Conservation (phyloP, 2,329 filamentous ascomycete species). For the Colletotrichum tropicicola region DNA sequence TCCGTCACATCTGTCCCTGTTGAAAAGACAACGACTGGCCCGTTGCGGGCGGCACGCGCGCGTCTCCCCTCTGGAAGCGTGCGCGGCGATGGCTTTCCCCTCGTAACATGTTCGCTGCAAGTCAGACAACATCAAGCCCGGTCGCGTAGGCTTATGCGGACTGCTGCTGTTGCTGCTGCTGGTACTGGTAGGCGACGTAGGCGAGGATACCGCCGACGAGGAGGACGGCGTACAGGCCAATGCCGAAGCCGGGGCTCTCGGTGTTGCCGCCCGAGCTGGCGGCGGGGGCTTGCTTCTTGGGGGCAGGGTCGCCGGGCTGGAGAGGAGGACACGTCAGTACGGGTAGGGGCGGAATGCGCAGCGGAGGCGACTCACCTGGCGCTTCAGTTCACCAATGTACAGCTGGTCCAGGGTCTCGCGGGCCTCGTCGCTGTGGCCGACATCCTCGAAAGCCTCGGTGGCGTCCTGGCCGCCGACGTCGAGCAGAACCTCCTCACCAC, state of each 20-base stretch:
- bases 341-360: background rate
- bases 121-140: background rate
- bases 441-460: conserved; percentile 98
- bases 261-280: conserved; percentile 57
- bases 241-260: conserved; percentile 68
- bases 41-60: background rate
- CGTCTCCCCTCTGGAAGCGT: background rate
- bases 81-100: background rate
- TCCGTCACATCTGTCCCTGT: background rate
- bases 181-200: conserved; percentile 87
- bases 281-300: conserved; percentile 66
- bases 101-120: background rate
- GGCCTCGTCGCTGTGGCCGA: conserved; percentile 98
- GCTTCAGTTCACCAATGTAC: conserved; percentile 80
- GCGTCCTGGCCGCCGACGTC: conserved; percentile 96
- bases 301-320: conserved; percentile 81
- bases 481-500: conserved; percentile 97
- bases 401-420: conserved; percentile 89
- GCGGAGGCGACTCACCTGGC: conserved; percentile 67
- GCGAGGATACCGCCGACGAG: conserved; percentile 80
- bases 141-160: conserved; percentile 29
- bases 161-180: conserved; percentile 66
- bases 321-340: conserved; percentile 35
- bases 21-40: background rate
- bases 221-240: conserved; percentile 84